Percentiles rank a stretch among this genome's conserved stretches.
Evolutionary conservation across 164 flowering plant genomes (phyloP).

Genomic region (Annona squamosa): DNA sequence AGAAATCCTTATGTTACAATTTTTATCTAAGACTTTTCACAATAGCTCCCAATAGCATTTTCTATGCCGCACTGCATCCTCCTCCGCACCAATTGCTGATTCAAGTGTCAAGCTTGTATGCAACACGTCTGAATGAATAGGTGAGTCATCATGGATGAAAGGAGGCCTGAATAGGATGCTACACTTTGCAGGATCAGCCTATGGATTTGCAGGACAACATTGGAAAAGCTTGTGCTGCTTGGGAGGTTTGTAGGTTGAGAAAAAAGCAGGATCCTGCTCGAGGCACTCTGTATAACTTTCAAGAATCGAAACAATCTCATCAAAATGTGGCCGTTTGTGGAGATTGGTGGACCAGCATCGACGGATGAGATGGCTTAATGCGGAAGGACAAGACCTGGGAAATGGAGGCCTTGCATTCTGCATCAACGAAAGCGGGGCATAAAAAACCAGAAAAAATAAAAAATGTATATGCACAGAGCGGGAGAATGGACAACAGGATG

Average conservation of each 20-base stretch:
- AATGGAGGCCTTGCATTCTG: constrained; percentile 97
- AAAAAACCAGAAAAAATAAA: not conserved
- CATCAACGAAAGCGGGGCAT: constrained; percentile 12
- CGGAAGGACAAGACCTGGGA: constrained; percentile 27
- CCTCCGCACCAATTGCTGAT: too few species aligned
- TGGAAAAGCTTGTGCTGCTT: constrained; percentile 14
- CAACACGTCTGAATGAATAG: not conserved
- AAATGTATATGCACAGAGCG: not conserved
- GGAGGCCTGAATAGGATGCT: constrained; percentile 8
- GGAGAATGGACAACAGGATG: not conserved
- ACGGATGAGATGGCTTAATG: constrained; percentile 49
- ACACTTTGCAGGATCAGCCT: constrained; percentile 24
- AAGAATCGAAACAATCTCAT: constrained; percentile 61
- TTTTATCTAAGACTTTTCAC: not conserved
- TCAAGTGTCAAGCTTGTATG: not conserved
- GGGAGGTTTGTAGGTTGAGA: constrained; percentile 41
- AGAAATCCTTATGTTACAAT: not conserved
- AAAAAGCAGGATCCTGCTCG: constrained; percentile 66
- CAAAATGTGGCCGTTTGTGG: constrained; percentile 70
- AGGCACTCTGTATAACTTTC: constrained; percentile 49
- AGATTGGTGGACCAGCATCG: constrained; percentile 87
- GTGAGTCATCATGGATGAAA: not conserved
- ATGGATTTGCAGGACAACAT: constrained; percentile 39
- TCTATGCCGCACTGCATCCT: too few species aligned
- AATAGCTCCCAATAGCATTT: not conserved